phyloP scores from a whole-genome alignment of 257 asterid genomes.

The Ilex asprella region DNA sequence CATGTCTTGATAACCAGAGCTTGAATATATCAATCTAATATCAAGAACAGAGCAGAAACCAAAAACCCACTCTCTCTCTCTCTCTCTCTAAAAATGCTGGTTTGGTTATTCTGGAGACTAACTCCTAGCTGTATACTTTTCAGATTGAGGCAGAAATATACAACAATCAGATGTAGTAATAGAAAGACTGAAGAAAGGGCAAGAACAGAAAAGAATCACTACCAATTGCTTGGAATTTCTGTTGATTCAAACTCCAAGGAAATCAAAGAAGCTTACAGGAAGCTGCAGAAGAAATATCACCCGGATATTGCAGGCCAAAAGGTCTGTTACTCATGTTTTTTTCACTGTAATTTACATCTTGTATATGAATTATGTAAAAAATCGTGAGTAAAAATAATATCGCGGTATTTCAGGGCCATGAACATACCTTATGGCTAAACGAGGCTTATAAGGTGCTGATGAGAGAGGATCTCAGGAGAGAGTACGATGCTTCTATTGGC shows the following conservation, averaged over 20 bases:
- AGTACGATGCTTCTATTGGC: conserved; percentile 37
- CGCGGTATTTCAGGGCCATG: conserved; percentile 43
- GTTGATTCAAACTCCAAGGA: conserved; percentile 37
- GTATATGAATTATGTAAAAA: too few species aligned
- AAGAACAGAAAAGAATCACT: conserved; percentile 29
- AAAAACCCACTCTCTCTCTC: too few species aligned
- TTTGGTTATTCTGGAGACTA: too few species aligned
- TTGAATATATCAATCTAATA: too few species aligned
- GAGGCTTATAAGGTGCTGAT: conserved; percentile 42
- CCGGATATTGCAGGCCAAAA: conserved; percentile 61
- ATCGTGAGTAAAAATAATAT: too few species aligned
- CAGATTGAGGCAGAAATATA: conserved; percentile 15
- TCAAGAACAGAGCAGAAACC: too few species aligned
- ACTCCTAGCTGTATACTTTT: not conserved
- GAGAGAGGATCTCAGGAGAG: conserved; percentile 33
- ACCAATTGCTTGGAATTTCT: conserved; percentile 46
- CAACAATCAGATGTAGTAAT: conserved; percentile 22
- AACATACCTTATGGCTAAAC: conserved; percentile 38
- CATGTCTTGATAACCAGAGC: too few species aligned
- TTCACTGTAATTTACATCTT: not conserved
- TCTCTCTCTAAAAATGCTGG: too few species aligned
- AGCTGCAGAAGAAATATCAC: conserved; percentile 51
- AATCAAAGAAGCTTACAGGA: conserved; percentile 49
- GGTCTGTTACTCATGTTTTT: conserved; percentile 10
- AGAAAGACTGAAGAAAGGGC: conserved; percentile 1